These are phyloP conservation scores for Dactylellina cionopaga DNA, from an alignment of 2,329 filamentous ascomycete genomes.

Conservation along the genomic window DNA sequence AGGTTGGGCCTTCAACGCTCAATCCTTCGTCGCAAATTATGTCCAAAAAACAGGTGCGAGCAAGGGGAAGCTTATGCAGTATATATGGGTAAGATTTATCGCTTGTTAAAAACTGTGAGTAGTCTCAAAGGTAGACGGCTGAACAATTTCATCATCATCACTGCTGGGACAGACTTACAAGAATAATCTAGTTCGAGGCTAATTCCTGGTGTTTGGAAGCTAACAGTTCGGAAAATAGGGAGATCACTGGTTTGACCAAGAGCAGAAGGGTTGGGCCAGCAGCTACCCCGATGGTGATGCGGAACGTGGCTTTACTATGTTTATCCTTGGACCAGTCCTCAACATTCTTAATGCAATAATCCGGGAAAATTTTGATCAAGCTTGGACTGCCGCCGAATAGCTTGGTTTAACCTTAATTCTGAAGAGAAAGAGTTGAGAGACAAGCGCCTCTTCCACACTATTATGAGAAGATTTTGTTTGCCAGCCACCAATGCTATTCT, in stretches of 20 bases:
- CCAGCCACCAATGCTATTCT: slow-evolving; percentile 96
- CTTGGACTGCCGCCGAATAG: slow-evolving; percentile 83
- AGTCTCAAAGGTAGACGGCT: too few species aligned
- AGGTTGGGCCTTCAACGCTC: slow-evolving; percentile 99
- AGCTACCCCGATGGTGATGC: slow-evolving; percentile 78
- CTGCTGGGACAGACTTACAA: too few species aligned
- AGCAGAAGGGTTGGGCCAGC: slow-evolving; percentile 99
- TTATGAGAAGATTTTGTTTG: slow-evolving; percentile 99
- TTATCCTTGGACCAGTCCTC: slow-evolving; percentile 99
- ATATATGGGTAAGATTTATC: slow-evolving; percentile 81
- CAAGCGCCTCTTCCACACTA: slow-evolving; percentile 95
- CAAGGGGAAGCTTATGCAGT: slow-evolving; percentile 99
- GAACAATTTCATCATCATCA: too few species aligned
- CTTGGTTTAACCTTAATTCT: slow-evolving; percentile 84
- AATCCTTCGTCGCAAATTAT: slow-evolving; percentile 94
- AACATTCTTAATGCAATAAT: slow-evolving; percentile 96
- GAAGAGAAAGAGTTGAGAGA: slow-evolving; percentile 95
- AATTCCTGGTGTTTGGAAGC: slow-evolving; percentile 29
- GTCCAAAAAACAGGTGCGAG: slow-evolving; percentile 99
- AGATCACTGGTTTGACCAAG: slow-evolving; percentile 99
- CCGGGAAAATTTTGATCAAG: slow-evolving; percentile 98
- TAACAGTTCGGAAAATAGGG: slow-evolving; percentile 72
- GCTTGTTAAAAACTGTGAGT: neutral
- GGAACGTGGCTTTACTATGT: slow-evolving; percentile 99
- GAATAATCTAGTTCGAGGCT: neutral